These are phyloP conservation scores for Chrysanthemum seticuspe DNA, from an alignment of 129 eudicot genomes.

Conservation along the genomic window DNA sequence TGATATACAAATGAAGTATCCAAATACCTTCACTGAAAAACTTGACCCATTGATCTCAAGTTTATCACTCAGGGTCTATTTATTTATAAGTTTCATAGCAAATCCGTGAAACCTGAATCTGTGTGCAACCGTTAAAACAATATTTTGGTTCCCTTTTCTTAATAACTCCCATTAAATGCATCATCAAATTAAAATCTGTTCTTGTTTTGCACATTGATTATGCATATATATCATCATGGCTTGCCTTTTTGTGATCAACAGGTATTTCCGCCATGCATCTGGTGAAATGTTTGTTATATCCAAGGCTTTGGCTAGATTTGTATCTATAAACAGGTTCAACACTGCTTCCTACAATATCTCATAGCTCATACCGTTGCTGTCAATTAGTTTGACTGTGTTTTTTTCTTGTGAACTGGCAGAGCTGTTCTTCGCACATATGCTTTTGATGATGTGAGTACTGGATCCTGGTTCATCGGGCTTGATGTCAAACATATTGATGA, in stretches of 20 bases:
- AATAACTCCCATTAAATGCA: neutral
- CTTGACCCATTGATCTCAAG: neutral
- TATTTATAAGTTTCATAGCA: neutral
- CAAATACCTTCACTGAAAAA: neutral
- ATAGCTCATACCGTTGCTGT: conserved; percentile 8
- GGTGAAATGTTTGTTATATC: conserved; percentile 91
- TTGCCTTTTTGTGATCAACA: conserved; percentile 22
- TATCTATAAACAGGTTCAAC: conserved; percentile 80
- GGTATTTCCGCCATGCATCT: conserved; percentile 97
- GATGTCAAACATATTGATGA: conserved; percentile 89
- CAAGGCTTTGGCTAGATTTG: conserved; percentile 77
- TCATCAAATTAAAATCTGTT: neutral
- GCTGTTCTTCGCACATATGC: conserved; percentile 84
- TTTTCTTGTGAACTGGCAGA: conserved; percentile 45
- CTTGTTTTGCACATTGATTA: too few species aligned
- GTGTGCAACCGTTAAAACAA: neutral
- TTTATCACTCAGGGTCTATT: neutral
- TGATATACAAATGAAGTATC: too few species aligned
- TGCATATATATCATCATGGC: neutral
- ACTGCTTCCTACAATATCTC: conserved; percentile 6
- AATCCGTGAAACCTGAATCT: neutral
- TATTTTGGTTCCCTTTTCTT: neutral
- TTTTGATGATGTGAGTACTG: conserved; percentile 93
- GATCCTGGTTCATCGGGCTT: conserved; percentile 95
- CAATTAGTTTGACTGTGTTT: conserved; percentile 22